Conservation (phyloP, 768 basidiomycete species). For the Suillus decipiens region DNA sequence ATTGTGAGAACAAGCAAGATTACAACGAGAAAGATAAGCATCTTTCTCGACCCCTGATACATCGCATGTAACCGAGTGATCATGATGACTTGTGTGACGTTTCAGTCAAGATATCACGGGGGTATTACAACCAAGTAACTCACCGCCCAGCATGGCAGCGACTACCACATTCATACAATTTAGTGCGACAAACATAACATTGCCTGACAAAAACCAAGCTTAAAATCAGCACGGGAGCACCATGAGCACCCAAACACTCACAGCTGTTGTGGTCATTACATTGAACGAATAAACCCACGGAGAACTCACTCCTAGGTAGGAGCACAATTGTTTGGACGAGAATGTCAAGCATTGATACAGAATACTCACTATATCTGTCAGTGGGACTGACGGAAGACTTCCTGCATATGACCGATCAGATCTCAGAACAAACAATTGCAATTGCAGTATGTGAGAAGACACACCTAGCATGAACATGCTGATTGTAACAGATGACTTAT, state of each 20-base stretch:
- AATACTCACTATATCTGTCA: background rate
- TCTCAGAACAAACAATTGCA: background rate
- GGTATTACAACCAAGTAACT: background rate
- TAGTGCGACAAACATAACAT: background rate
- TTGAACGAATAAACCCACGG: background rate
- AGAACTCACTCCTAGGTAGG: background rate
- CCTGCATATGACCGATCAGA: background rate
- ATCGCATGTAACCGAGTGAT: conserved; percentile 3
- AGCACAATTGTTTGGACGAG: background rate
- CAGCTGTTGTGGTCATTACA: background rate
- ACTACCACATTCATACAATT: background rate
- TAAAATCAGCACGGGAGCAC: background rate
- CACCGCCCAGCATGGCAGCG: background rate
- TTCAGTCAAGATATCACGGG: background rate
- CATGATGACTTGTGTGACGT: background rate
- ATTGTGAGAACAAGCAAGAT: background rate
- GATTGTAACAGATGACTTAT: background rate
- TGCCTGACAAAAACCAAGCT: background rate
- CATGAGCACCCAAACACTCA: background rate
- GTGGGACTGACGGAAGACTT: conserved; percentile 5
- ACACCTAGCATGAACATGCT: conserved; percentile 6
- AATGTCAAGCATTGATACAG: background rate
- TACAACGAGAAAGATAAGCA: conserved; percentile 1
- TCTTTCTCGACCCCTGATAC: conserved; percentile 3
- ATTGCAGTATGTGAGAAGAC: background rate